Conservation (phyloP, 139 green algal species). For the Micromonas pusilla region DNA sequence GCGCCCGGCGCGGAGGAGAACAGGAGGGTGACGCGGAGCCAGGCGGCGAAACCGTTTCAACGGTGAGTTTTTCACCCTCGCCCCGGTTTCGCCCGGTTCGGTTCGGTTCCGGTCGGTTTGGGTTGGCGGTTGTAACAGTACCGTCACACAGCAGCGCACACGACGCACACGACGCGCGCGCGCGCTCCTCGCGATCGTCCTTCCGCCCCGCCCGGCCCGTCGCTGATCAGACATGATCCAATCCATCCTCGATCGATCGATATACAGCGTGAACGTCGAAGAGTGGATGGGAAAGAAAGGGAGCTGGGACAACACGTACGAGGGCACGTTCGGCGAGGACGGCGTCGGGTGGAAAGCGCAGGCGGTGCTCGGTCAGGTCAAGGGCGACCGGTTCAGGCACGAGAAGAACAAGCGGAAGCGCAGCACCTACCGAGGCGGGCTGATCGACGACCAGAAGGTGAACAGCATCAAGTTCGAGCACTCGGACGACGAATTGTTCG, state of each 20-base stretch:
- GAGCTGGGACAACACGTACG: conserved; percentile 21
- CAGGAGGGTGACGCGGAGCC: neutral
- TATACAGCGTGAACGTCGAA: conserved; percentile 9
- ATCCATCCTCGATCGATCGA: no score
- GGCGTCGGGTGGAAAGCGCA: conserved; percentile 19
- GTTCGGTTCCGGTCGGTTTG: no score
- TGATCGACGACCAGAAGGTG: conserved; percentile 21
- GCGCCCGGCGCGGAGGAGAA: neutral
- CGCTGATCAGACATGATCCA: no score
- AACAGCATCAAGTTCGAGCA: conserved; percentile 23
- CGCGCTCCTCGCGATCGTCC: no score
- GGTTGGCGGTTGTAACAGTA: no score
- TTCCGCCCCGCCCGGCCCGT: no score
- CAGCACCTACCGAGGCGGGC: conserved; percentile 10
- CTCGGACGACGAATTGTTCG: neutral
- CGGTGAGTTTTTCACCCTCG: no score
- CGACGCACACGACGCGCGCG: no score
- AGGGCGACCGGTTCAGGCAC: conserved; percentile 16
- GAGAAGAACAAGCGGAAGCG: conserved; percentile 32
- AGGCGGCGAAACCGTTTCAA: no score
- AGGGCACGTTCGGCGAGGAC: conserved; percentile 20
- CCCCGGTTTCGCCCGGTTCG: no score
- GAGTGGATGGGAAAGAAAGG: conserved; percentile 24
- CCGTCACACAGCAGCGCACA: no score
- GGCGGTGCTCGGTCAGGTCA: conserved; percentile 8